phyloP scores from a whole-genome alignment of 306 rosid species.

The Ochetophila trinervis region DNA sequence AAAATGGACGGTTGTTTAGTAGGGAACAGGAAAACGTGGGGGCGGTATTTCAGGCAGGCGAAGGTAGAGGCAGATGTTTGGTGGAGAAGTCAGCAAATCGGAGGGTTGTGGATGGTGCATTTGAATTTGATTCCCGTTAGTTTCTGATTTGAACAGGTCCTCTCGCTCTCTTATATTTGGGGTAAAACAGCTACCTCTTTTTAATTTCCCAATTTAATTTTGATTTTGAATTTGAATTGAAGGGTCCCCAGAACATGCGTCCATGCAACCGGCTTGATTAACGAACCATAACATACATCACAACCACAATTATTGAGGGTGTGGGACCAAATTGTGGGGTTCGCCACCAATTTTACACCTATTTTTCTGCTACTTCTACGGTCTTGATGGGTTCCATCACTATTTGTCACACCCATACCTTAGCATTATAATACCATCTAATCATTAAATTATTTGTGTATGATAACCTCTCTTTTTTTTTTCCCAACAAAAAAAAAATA shows the following conservation, averaged over 20 bases:
- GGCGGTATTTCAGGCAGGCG: constrained; percentile 23
- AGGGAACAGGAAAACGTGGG: neutral
- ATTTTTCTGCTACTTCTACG: neutral
- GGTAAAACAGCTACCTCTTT: too few relatives aligned
- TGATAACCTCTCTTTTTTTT: too few relatives aligned
- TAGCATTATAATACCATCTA: neutral
- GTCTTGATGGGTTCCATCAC: neutral
- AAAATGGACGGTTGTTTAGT: neutral
- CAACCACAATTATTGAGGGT: neutral
- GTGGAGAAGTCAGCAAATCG: constrained; percentile 4
- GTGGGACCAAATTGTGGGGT: neutral
- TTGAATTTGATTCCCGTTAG: constrained; percentile 8
- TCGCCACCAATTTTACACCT: constrained; percentile 16
- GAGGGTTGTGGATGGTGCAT: neutral
- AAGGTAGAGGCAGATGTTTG: neutral
- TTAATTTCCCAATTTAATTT: too few relatives aligned
- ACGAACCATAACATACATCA: neutral
- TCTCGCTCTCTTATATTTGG: neutral
- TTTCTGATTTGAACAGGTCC: constrained; percentile 15
- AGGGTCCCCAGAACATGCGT: constrained; percentile 13
- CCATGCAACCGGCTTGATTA: constrained; percentile 11
- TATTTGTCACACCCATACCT: neutral
- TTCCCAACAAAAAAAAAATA: too few relatives aligned
- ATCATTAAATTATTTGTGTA: constrained; percentile 4
- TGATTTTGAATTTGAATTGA: too few relatives aligned